A percentile compares a stretch with the other conserved stretches of the same genome.
Conservation (phyloP, 768 basidiomycete species). For the Boletus tylopilopsis region DNA sequence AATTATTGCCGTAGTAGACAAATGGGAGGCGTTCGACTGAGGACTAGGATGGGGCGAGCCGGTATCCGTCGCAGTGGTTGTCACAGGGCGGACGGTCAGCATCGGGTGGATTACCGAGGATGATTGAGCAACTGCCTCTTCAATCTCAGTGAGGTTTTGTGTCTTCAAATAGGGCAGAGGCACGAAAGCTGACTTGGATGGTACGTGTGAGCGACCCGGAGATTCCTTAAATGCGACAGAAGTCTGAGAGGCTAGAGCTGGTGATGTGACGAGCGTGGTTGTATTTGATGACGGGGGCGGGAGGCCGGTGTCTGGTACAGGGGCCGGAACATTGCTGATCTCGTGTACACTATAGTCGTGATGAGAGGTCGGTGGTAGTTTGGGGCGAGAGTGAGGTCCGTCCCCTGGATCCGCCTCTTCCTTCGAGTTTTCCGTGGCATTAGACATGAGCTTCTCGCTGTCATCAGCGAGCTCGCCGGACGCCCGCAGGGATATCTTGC, state of each 20-base stretch:
- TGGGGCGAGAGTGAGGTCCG: slow-evolving; percentile 3
- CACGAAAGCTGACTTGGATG: slow-evolving; percentile 25
- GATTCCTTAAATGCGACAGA: slow-evolving; percentile 20
- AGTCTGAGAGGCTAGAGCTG: slow-evolving; percentile 20
- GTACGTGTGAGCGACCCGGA: slow-evolving; percentile 5
- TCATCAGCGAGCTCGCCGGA: slow-evolving; percentile 20
- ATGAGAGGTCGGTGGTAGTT: slow-evolving; percentile 14
- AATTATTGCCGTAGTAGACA: slow-evolving; percentile 48
- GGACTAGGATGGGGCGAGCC: slow-evolving; percentile 4
- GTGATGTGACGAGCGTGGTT: slow-evolving; percentile 1
- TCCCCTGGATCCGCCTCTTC: slow-evolving; percentile 2
- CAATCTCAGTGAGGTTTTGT: slow-evolving; percentile 21
- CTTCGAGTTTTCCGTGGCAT: not conserved
- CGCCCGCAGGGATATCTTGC: slow-evolving; percentile 10
- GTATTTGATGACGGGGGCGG: slow-evolving; percentile 22
- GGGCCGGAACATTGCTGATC: slow-evolving; percentile 27
- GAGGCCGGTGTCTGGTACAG: slow-evolving; percentile 30
- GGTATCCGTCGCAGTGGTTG: not conserved
- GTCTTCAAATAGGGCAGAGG: slow-evolving; percentile 28
- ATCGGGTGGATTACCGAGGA: slow-evolving; percentile 4
- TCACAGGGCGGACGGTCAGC: slow-evolving; percentile 2
- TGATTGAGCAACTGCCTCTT: slow-evolving; percentile 15
- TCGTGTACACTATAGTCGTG: slow-evolving; percentile 28
- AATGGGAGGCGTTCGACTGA: slow-evolving; percentile 24
- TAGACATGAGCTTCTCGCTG: slow-evolving; percentile 20